Evolutionary conservation across 228 moss, liverwort and hornwort species (phyloP).

Genomic region (Sphagnum fallax): DNA sequence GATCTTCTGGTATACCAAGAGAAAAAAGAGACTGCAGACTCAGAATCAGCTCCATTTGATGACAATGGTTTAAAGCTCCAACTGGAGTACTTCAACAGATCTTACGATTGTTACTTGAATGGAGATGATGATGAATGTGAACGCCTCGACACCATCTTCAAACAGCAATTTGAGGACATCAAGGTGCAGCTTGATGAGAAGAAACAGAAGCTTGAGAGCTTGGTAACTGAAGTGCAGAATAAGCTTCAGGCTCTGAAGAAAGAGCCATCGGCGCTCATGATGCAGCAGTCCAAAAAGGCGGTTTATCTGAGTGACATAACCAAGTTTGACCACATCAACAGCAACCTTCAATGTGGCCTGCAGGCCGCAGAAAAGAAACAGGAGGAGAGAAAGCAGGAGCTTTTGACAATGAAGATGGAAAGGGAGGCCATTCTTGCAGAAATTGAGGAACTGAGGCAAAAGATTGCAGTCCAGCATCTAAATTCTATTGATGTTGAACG

Average conservation of each 20-base stretch:
- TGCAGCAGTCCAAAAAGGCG: slow-evolving; percentile 43
- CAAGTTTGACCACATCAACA: slow-evolving; percentile 55
- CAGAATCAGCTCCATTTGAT: slow-evolving; percentile 16
- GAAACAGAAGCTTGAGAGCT: slow-evolving; percentile 21
- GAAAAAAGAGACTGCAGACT: slow-evolving; percentile 23
- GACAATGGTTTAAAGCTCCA: slow-evolving; percentile 15
- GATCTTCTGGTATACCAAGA: slow-evolving; percentile 51
- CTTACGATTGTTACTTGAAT: slow-evolving; percentile 47
- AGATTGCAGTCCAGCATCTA: slow-evolving; percentile 60
- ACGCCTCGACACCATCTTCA: slow-evolving; percentile 19
- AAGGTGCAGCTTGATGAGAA: slow-evolving; percentile 26
- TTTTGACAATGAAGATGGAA: slow-evolving; percentile 62
- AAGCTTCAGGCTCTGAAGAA: slow-evolving; percentile 32
- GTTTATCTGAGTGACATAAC: slow-evolving; percentile 69
- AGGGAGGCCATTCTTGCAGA: slow-evolving; percentile 38
- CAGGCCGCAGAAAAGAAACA: slow-evolving; percentile 70
- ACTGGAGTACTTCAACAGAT: slow-evolving; percentile 40
- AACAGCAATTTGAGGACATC: slow-evolving; percentile 40
- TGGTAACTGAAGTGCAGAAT: slow-evolving; percentile 35
- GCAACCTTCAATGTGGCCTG: slow-evolving; percentile 56
- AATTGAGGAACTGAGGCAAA: slow-evolving; percentile 60
- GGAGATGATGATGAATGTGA: slow-evolving; percentile 60
- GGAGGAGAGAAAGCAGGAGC: slow-evolving; percentile 64
- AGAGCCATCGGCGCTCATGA: slow-evolving; percentile 45
- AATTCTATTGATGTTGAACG: slow-evolving; percentile 72